Percentiles rank a stretch among this genome's conserved stretches.
phyloP scores from a whole-genome alignment of 257 asterid species.

The Nicotiana knightiana region DNA sequence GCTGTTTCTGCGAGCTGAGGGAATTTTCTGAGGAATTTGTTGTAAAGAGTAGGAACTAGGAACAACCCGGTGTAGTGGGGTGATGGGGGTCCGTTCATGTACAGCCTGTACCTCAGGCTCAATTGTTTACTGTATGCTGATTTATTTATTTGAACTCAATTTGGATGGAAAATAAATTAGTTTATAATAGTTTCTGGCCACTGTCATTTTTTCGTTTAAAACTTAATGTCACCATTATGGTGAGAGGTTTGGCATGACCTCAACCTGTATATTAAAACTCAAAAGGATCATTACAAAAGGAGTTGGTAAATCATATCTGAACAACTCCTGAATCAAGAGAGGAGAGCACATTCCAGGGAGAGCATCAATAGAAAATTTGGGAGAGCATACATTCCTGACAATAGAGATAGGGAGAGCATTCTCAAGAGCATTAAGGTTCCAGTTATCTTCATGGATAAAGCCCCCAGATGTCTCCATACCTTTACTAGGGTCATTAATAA shows the following conservation, averaged over 20 bases:
- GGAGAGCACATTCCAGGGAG: too few relatives aligned
- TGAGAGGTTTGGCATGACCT: too few relatives aligned
- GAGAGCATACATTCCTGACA: background rate
- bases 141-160: background rate
- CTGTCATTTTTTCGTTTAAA: too few relatives aligned
- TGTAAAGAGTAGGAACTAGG: background rate
- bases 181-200: background rate
- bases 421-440: background rate
- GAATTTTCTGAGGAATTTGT: background rate
- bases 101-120: background rate
- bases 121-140: background rate
- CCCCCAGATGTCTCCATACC: background rate
- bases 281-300: too few relatives aligned
- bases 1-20: background rate
- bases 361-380: too few relatives aligned
- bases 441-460: background rate
- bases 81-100: background rate
- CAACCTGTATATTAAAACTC: too few relatives aligned
- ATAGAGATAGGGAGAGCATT: background rate
- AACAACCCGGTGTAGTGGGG: background rate
- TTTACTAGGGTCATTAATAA: too few relatives aligned
- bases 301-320: too few relatives aligned
- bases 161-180: background rate
- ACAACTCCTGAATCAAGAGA: too few relatives aligned
- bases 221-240: too few relatives aligned